Percentiles rank a stretch among this genome's conserved stretches.
Evolutionary conservation across 371 early-diverging fungal genomes (phyloP).

Genomic region (Gilbertella persicaria): DNA sequence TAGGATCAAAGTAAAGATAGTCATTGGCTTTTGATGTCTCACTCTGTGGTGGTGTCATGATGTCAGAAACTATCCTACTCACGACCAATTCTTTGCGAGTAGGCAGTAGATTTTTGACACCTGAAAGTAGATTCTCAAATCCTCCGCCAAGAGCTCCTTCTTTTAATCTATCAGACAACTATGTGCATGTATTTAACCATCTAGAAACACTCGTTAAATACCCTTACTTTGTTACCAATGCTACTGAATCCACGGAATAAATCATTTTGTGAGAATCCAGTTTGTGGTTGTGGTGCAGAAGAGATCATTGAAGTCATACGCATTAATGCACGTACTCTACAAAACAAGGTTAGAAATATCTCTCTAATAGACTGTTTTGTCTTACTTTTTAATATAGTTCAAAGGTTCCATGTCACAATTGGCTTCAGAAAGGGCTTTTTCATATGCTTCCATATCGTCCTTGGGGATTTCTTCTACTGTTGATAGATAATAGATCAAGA

Average conservation of each 20-base stretch:
- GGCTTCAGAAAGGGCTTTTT: conserved; percentile 73
- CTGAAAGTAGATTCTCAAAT: conserved; percentile 86
- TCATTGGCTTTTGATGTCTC: conserved; percentile 73
- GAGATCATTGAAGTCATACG: conserved; percentile 68
- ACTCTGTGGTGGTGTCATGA: conserved; percentile 72
- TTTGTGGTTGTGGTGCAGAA: conserved; percentile 49
- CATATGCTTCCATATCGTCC: conserved; percentile 82
- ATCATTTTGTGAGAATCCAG: conserved; percentile 53
- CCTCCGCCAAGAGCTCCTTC: conserved; percentile 80
- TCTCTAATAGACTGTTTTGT: background rate
- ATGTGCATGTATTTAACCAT: background rate
- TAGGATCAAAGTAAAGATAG: conserved; percentile 90
- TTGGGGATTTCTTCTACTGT: conserved; percentile 70
- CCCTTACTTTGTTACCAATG: conserved; percentile 79
- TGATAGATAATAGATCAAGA: conserved; percentile 84
- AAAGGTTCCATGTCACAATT: conserved; percentile 78
- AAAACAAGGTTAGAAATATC: conserved; percentile 1
- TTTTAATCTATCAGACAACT: conserved; percentile 80
- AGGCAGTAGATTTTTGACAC: conserved; percentile 93
- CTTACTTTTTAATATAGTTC: conserved; percentile 79
- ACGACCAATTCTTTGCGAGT: conserved; percentile 84
- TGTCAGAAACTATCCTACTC: conserved; percentile 82
- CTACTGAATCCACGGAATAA: conserved; percentile 74
- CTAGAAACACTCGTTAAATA: background rate
- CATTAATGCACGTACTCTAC: conserved; percentile 69